Evolutionary conservation across 2,329 filamentous ascomycete genomes (phyloP).

Genomic region (Akanthomyces uredinophilus): DNA sequence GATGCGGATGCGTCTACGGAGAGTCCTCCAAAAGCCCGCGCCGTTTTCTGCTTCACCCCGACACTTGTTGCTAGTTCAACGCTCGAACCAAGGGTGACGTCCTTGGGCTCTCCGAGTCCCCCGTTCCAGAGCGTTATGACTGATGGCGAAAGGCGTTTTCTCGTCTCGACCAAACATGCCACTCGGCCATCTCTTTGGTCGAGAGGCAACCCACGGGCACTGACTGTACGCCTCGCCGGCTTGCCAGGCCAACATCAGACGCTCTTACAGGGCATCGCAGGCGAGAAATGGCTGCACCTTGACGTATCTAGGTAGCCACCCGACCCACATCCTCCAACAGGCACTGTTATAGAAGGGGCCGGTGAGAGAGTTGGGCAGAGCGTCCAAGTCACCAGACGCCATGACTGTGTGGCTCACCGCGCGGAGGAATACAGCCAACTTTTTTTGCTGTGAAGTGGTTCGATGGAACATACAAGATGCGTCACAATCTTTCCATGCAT

Average conservation of each 20-base stretch:
- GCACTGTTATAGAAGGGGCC: background rate
- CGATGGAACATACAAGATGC: background rate
- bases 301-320: background rate
- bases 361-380: background rate
- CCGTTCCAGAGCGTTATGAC: no score
- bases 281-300: background rate
- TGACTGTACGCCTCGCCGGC: background rate
- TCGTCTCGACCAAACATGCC: background rate
- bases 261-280: background rate
- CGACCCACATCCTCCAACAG: background rate
- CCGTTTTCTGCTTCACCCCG: background rate
- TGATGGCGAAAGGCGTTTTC: no score
- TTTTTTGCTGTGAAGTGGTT: background rate
- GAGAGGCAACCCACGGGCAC: background rate
- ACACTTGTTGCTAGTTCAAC: background rate
- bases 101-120: background rate
- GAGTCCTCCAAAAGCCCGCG: background rate
- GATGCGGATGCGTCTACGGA: background rate
- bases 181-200: background rate
- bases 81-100: no score
- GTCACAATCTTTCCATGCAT: conserved; percentile 2
- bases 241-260: background rate
- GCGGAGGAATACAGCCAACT: background rate
- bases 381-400: conserved; percentile 10
- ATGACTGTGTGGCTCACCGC: conserved; percentile 12